Evolutionary conservation across 1,284 basidiomycete species (phyloP), one percentile per base, ranked within the genome.

Genomic region (Cryptococcus neoformans): DNA sequence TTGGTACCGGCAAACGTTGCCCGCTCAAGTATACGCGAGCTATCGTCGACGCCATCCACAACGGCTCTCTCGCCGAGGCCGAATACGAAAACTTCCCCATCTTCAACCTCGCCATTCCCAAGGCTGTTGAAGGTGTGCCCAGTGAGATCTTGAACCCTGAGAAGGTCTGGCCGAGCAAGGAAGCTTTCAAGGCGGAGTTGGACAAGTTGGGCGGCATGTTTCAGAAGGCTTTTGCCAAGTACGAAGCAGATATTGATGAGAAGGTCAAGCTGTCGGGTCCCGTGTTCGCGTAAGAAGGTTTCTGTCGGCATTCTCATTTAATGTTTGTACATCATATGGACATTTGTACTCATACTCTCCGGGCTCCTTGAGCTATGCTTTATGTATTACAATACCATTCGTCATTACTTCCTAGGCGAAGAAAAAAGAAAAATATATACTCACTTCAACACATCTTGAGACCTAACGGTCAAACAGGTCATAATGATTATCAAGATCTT

Each of bases 11-110:
- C 66, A 90, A 89, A 79, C 90, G 93, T 64, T 97, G 93, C 84
- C 88, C 93, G 36, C 87, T 97, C 81, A 91, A 90, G 78, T 92
- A 88, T 82, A 98, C 95, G 45, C 91, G 95, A 58, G 87, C 88
- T 62, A 98, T 98, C 79, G 88, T 99, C 78, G 92, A 97, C 78
- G 89, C 93, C 47, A 93, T 99, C 74, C 96, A 99, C 83, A 88
- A 91, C 62, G 95, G 95, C 61, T 85, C 87, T 72, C 87, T 99
- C 66, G 80, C 88, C 70, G 84, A 89, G 75, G 88, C 90, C 63
- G 86, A 93, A 77, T 98, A 81, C 79, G 88, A 92, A 82, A 89
- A 79, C 66, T 95, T 96, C 74, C 78, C 78, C 60, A 83, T 85
- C 60, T 94, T 93, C 81, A 83, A 83, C 71, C 82, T 95, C 59